Evolutionary conservation across 1,284 basidiomycete species (phyloP), one percentile per base, ranked within the genome.

Genomic region (Vanrija sp.): DNA sequence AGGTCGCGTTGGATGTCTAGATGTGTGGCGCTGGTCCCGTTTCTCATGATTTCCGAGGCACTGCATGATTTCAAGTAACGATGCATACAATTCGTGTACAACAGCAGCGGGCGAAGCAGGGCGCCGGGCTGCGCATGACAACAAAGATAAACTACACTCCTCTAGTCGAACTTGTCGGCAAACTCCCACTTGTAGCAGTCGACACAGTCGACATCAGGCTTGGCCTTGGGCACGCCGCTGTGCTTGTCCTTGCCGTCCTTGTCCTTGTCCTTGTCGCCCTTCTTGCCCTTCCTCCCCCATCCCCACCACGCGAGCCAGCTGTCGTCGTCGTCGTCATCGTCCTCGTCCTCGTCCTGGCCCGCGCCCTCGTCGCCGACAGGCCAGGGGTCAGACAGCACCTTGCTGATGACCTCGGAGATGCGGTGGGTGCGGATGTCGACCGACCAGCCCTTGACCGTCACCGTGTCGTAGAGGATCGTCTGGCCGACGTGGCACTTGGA

Each of bases 381-480:
- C 92, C 93, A 96, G 16, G 91, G 86, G 47, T 85, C 80, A 28
- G 81, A 79, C 6, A 96, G 75, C 6, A 96, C 72, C 55, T 85
- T 82, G 34, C 86, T 83, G 61, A 95, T 85, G 44, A 95, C 78
- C 46, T 86, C 81, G 46, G 81, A 82, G 66, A 97, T 93, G 6
- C 83, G 78, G 69, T 96, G 93, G 38, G 83, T 86, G 46, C 85
- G 79, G n/a, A 91, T 72, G 63, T 88, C 85, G 38, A 88, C 86
- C 15, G 79, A 76, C 95, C 95, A 98, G 5, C 86, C 85, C 38
- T 89, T 81, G 68, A 86, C 84, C 9, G 82, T 83, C 26, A 95
- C 87, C 0, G 93, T 92, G 71, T 98, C 93, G 72, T 92, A 97
- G 12, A 89, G 78, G 55, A 92, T 86, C 12, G 85, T 85, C 77